Base-by-base conservation (phyloP, 2,329 filamentous ascomycete species). In the Paecilomyces niveus region DNA sequence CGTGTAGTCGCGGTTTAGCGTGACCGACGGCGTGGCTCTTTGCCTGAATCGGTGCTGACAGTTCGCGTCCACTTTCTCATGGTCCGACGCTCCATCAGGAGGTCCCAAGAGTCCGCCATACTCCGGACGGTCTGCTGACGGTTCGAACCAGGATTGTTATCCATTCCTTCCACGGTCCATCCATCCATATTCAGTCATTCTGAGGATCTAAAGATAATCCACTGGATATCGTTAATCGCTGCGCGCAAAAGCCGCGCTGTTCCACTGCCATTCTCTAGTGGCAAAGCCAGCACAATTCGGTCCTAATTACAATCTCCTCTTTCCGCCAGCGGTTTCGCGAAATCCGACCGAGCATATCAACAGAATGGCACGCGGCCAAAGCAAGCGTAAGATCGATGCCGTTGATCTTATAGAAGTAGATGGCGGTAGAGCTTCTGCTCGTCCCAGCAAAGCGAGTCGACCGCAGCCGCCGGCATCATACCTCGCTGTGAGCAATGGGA, bases 351-450 rank as follows among this genome's bases (percentile, higher is more conserved):
- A 7, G 8, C 8, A 18, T 18, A 18, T n/a, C 18, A 7, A 3
- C 15, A 18, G 15, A 9, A 67, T 67, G 65, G 58, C 45, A 11
- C 13, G n/a, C 2, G 52, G 31, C 1, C 39, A 39, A 15, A 66
- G 56, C 56, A 73, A 65, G 52, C 65, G 63, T 45, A 55, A 56
- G 54, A 58, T 62, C 24, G 65, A 71, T 2, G 64, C 67, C 13
- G 63, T 72, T 21, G 67, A 72, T 54, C 65, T 72, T 10, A 72
- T 67, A 15, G 59, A 58, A 26, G 65, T 70, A 53, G 65, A 66
- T 53, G 22, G 61, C 24, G 55, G 60, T 22, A 59, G 49, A 52
- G 15, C 54, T 35, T 22, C 21, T 55, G 54, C 32, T 32, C 60
- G 60, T 32, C 60, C 61, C 18, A 26, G 53, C 49, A 66, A 64